Evolutionary conservation across 2,329 filamentous ascomycete species (phyloP).

Genomic region (Ilyonectria mors-panacis): DNA sequence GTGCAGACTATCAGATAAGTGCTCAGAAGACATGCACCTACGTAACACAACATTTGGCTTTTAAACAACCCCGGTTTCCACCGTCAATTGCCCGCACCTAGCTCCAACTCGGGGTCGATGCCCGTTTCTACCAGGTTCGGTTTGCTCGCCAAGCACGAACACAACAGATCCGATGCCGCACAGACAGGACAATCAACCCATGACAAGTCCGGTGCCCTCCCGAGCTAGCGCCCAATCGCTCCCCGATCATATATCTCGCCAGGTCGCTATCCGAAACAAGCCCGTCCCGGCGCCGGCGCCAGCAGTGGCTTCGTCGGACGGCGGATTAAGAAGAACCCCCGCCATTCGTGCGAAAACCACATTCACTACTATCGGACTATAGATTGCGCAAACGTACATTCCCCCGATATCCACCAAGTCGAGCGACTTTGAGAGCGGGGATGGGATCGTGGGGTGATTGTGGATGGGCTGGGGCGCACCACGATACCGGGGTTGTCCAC

Average conservation of each 20-base stretch:
- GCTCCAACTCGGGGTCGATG: constrained; percentile 1
- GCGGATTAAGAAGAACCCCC: constrained; percentile 15
- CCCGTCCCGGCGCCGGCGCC: constrained; percentile 2
- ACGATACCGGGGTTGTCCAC: constrained; percentile 23
- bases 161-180: constrained; percentile 11
- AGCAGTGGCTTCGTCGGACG: constrained; percentile 12
- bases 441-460: constrained; percentile 40
- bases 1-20: background rate
- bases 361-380: constrained; percentile 24
- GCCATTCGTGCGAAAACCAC: constrained; percentile 42
- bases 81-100: background rate
- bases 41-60: background rate
- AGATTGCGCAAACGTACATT: constrained; percentile 17
- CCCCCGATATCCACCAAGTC: constrained; percentile 27
- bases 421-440: constrained; percentile 31
- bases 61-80: background rate
- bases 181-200: constrained; percentile 23
- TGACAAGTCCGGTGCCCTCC: constrained; percentile 4
- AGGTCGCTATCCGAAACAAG: constrained; percentile 34
- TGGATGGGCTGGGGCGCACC: constrained; percentile 23
- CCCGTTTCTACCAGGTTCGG: background rate
- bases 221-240: background rate
- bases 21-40: background rate
- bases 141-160: background rate
- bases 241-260: constrained; percentile 11